Base-by-base conservation (phyloP, 2,329 filamentous ascomycete genomes). In the Sporothrix protearum region DNA sequence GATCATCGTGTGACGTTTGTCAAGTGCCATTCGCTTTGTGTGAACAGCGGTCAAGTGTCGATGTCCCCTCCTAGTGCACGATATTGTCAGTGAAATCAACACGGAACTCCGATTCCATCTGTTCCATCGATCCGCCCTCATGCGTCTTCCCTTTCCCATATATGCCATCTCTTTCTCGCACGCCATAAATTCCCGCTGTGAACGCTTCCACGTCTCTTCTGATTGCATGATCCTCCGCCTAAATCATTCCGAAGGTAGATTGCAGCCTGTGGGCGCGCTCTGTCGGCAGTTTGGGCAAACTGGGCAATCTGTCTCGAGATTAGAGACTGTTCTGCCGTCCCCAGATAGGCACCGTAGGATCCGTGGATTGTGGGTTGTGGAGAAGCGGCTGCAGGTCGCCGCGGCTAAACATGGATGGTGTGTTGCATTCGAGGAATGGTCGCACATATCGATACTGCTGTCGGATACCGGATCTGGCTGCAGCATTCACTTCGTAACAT, bases 181-280 rank as follows among this genome's bases (percentile, higher is more conserved):
- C 28, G 16, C 25, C 42, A 49, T 14, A 25, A 16, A 3, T n/a
- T n/a, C 63, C n/a, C 28, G 14, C 25, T 2, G 25, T 3, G 25
- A 66, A 47, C 16, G 25, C 25, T 9, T n/a, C 42, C 42, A 12
- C 25, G 25, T 33, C 25, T 66, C 64, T 68, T 39, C 64, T 19
- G 39, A 53, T 9, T 33, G 64, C 47, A 19, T 47, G 25, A 61
- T 69, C 61, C 53, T 69, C 68, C 39, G 68, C 36, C 12, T 59
- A 61, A 61, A 69, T 61, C 51, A 19, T 61, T 51, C 39, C 53
- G 53, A 49, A 45, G 36, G 16, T 42, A 69, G 53, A 69, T 57
- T 25, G 39, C 25, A 30, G 53, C 39, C 53, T 30, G 42, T 66
- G 63, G 5, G n/a, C 2, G 19, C 39, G 19, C 25, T 19, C 14